Conservation (phyloP, 768 basidiomycete species). For the Lyophyllum decastes region DNA sequence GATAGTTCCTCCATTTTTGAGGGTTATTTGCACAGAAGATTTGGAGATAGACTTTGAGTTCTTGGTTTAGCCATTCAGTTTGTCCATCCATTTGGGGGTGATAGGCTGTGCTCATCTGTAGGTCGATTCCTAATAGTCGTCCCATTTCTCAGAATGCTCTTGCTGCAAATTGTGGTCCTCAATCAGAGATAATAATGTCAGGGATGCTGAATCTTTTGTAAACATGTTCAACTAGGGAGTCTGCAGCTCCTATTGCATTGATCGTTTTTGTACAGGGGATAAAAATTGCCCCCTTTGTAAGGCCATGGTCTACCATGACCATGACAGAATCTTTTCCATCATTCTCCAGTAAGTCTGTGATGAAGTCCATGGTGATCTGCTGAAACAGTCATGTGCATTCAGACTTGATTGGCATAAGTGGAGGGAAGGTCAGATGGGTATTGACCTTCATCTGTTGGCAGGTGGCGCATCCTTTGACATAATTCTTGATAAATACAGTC, state of each 20-base stretch:
- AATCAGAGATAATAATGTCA: slow-evolving; percentile 21
- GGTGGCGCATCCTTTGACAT: no score
- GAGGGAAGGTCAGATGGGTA: no score
- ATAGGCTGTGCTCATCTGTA: slow-evolving; percentile 37
- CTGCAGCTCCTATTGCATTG: slow-evolving; percentile 5
- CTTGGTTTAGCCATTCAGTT: slow-evolving; percentile 22
- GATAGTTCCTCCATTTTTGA: background rate
- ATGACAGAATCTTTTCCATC: slow-evolving; percentile 33
- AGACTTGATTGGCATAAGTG: no score
- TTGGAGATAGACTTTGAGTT: background rate
- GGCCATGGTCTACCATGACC: slow-evolving; percentile 21
- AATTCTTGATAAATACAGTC: no score
- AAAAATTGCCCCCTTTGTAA: slow-evolving; percentile 15
- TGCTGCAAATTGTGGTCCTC: slow-evolving; percentile 29
- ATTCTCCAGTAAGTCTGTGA: slow-evolving; percentile 27
- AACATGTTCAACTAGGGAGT: no score
- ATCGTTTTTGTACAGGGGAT: slow-evolving; percentile 19
- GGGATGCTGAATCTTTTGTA: slow-evolving; percentile 22
- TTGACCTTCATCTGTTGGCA: no score
- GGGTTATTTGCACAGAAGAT: background rate
- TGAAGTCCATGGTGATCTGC: slow-evolving; percentile 11
- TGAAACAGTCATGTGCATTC: no score
- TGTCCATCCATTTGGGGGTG: slow-evolving; percentile 43
- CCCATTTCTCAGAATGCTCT: slow-evolving; percentile 32
- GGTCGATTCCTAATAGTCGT: slow-evolving; percentile 29